Evolutionary conservation across 345 rosid species (phyloP).

Genomic region (Eutrema heterophyllum): DNA sequence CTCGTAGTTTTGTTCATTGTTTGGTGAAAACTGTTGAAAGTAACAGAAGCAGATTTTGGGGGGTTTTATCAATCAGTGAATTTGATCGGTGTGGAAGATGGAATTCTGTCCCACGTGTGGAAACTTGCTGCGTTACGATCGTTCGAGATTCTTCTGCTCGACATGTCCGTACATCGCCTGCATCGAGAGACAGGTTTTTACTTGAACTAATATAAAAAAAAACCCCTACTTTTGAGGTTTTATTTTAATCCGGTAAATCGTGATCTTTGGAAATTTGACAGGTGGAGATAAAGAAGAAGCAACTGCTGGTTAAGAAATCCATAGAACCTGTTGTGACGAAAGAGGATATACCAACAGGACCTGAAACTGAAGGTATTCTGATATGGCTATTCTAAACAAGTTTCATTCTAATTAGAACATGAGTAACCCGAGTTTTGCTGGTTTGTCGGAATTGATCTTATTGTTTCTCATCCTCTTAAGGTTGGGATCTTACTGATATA

Average conservation of each 20-base stretch:
- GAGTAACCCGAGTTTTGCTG: too few relatives aligned
- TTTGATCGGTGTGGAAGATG: slow-evolving; percentile 16
- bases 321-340: slow-evolving; percentile 19
- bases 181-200: slow-evolving; percentile 21
- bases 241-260: background rate
- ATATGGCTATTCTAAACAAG: background rate
- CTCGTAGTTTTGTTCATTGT: background rate
- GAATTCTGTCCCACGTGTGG: slow-evolving; percentile 33
- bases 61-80: background rate
- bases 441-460: background rate
- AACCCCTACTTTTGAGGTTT: background rate
- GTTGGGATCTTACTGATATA: background rate
- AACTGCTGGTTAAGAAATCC: slow-evolving; percentile 23
- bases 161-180: slow-evolving; percentile 29
- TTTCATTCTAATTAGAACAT: background rate
- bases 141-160: slow-evolving; percentile 21
- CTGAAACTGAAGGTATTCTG: slow-evolving; percentile 29
- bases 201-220: background rate
- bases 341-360: slow-evolving; percentile 20
- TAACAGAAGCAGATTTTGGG: background rate
- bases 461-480: background rate
- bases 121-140: slow-evolving; percentile 28
- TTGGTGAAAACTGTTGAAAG: background rate
- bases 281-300: slow-evolving; percentile 35
- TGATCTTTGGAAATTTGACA: background rate